Evolutionary conservation across 805 yeast species (phyloP).

Genomic region (Kockiozyma suomiensis): DNA sequence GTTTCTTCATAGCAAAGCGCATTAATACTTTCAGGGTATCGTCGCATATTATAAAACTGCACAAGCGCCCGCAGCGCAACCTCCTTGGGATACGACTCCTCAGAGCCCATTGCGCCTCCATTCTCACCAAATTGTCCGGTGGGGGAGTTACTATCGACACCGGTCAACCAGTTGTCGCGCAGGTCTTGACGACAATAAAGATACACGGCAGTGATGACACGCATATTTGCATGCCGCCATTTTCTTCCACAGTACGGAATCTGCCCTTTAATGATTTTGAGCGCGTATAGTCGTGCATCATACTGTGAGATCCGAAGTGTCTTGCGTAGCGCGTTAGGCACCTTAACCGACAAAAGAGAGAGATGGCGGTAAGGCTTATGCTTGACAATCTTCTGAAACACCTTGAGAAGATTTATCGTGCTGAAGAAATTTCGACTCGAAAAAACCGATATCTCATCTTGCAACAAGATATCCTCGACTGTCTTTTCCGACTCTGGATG

Average conservation of each 20-base stretch:
- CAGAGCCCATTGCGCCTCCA: background rate
- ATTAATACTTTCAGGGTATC: slow-evolving; percentile 56
- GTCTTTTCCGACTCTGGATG: background rate
- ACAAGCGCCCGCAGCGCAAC: slow-evolving; percentile 76
- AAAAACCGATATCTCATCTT: slow-evolving; percentile 30
- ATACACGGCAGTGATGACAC: slow-evolving; percentile 82
- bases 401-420: slow-evolving; percentile 53
- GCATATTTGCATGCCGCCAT: slow-evolving; percentile 93
- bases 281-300: slow-evolving; percentile 65
- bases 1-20: slow-evolving; percentile 57
- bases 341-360: slow-evolving; percentile 57
- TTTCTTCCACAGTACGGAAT: slow-evolving; percentile 91
- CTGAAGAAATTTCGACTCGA: slow-evolving; percentile 39
- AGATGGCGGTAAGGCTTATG: slow-evolving; percentile 75
- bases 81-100: slow-evolving; percentile 77
- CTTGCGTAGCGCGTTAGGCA: slow-evolving; percentile 57
- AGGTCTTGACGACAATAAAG: slow-evolving; percentile 70
- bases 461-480: slow-evolving; percentile 10
- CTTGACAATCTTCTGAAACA: slow-evolving; percentile 60
- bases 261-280: slow-evolving; percentile 73
- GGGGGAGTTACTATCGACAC: slow-evolving; percentile 61
- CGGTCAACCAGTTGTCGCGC: slow-evolving; percentile 86
- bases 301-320: slow-evolving; percentile 62
- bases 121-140: too few species aligned
- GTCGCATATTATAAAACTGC: slow-evolving; percentile 70